Percentiles rank a stretch among this genome's conserved stretches.
Conservation (phyloP, 2,329 filamentous ascomycete genomes). For the Teratosphaeriaceae sp. region DNA sequence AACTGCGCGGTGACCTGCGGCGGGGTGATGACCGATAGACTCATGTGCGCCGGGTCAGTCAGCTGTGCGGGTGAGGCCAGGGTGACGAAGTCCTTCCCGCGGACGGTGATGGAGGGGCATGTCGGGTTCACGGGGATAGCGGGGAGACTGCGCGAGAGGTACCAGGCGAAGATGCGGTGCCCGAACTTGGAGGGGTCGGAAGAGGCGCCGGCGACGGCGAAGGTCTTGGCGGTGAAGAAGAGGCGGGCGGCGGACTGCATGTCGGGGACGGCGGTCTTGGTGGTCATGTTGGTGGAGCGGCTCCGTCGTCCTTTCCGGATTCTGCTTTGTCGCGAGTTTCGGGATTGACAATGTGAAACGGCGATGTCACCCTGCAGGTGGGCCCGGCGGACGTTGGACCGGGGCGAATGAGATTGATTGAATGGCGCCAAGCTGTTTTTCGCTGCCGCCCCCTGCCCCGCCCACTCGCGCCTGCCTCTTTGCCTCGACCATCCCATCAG, state of each 20-base stretch:
- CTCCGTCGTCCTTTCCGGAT: too few species aligned
- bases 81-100: slow-evolving; percentile 53
- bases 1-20: slow-evolving; percentile 68
- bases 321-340: too few species aligned
- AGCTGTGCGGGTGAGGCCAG: slow-evolving; percentile 60
- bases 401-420: too few species aligned
- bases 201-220: slow-evolving; percentile 86
- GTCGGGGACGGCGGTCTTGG: slow-evolving; percentile 5
- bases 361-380: too few species aligned
- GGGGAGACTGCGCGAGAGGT: slow-evolving; percentile 66
- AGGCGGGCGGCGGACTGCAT: slow-evolving; percentile 66
- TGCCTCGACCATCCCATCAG: too few species aligned
- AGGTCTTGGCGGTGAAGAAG: slow-evolving; percentile 74
- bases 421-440: too few species aligned
- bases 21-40: slow-evolving; percentile 81
- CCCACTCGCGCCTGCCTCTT: too few species aligned
- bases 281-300: too few species aligned
- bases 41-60: slow-evolving; percentile 60
- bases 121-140: slow-evolving; percentile 80
- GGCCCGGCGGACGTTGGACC: too few species aligned
- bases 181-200: slow-evolving; percentile 81
- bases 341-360: too few species aligned
- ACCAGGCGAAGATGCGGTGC: slow-evolving; percentile 89
- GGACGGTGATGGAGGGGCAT: slow-evolving; percentile 57
- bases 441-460: too few species aligned